Base-by-base conservation (phyloP, 2,329 filamentous ascomycete genomes). In the Elsinoe ampelina region DNA sequence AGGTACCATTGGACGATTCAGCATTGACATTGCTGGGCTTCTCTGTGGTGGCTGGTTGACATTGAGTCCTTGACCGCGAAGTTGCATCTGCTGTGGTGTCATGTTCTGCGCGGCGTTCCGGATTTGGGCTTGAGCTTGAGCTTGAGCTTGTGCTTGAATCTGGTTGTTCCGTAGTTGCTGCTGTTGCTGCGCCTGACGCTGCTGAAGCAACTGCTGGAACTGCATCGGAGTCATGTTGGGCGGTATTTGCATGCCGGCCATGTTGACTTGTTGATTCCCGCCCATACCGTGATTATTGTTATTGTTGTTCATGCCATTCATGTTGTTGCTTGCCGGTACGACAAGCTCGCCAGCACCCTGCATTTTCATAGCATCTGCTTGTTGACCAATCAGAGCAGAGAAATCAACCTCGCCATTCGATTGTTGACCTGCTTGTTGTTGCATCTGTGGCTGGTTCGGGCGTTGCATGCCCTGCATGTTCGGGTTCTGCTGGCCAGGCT, bases 261-360 rank as follows among this genome's bases (percentile, higher is more conserved):
- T 64, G 58, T 59, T 61, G 38, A 22, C 51, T n/a, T 54, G 39
- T 19, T 58, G 55, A 13, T 39, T 45, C 10, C 17, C 39, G 35
- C 39, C 32, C 54, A 56, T 56, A n/a, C 34, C 43, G 17, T 17
- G n/a, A 8, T 43, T 55, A 5, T 56, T 35, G 17, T 19, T 42
- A 17, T 48, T 47, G 17, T 34, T 38, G 15, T 57, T 43, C 15
- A 47, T 38, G 51, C 60, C 61, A 59, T 75, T 73, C 54, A 61
- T 61, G 55, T 79, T 79, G 63, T 78, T 80, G 67, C 80, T 85
- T 5, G 80, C 82, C 8, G 82, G 82, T 2, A 85, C 82, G n/a
- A 84, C 81, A 41, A 79, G 71, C 60, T 82, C 79, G 7, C 82
- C 82, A 50, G 78, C 78, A 66, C 83, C 79, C 63, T 82, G 79